These are phyloP conservation scores for Solanum hybrid DNA, from an alignment of 305 asterid species.

Conservation along the genomic window DNA sequence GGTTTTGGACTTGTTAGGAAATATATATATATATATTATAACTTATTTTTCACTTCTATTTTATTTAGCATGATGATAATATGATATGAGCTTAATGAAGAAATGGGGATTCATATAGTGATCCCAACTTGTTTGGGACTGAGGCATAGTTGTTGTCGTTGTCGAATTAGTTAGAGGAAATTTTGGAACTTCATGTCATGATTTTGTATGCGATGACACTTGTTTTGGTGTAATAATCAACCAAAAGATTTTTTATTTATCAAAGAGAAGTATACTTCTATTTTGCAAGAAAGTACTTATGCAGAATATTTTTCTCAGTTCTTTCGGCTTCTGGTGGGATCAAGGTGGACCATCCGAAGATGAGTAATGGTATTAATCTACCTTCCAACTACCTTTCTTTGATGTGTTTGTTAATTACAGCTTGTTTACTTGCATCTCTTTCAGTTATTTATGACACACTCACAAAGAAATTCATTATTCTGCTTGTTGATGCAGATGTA, in stretches of 20 bases:
- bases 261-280: not conserved
- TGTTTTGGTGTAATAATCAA: not conserved
- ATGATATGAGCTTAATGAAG: not conserved
- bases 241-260: not conserved
- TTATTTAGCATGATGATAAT: not conserved
- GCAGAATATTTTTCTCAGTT: constrained; percentile 36
- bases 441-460: not conserved
- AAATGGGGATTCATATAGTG: not conserved
- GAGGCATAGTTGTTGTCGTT: not conserved
- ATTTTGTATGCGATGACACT: not conserved
- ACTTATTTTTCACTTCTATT: not conserved
- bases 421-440: not conserved
- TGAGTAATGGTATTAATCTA: constrained; percentile 63
- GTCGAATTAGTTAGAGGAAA: not conserved
- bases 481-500: constrained; percentile 50
- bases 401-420: not conserved
- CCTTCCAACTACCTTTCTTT: not conserved
- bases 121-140: not conserved
- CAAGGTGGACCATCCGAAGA: constrained; percentile 78
- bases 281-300: not conserved
- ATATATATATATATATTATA: not conserved
- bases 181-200: not conserved
- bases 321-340: constrained; percentile 99
- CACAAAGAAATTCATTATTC: not conserved
- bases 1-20: not conserved